Conservation (phyloP, 2,329 filamentous ascomycete genomes). For the Allantophomopsis lycopodina region DNA sequence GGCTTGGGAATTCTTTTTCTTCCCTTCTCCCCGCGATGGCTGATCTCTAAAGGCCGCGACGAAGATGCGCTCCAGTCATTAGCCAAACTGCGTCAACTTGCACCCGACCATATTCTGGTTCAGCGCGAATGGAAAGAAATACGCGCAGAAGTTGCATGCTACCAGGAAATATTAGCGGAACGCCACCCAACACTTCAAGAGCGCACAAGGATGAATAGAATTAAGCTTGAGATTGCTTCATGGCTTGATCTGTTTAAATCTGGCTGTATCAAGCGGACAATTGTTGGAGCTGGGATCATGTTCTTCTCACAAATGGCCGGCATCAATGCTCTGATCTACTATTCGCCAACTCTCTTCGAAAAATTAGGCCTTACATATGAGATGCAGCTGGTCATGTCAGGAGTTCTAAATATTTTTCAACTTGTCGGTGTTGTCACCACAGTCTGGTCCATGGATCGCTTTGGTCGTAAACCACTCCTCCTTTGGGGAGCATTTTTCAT, state of each 20-base stretch:
- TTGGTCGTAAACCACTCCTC: slow-evolving; percentile 30
- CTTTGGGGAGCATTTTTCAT: slow-evolving; percentile 29
- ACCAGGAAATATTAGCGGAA: slow-evolving; percentile 26
- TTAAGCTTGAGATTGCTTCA: slow-evolving; percentile 31
- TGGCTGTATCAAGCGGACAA: slow-evolving; percentile 33
- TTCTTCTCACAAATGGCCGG: slow-evolving; percentile 44
- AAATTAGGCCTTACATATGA: slow-evolving; percentile 27
- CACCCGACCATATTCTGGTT: slow-evolving; percentile 31
- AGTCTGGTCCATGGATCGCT: slow-evolving; percentile 32
- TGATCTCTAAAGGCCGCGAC: slow-evolving; percentile 29
- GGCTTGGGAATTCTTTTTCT: slow-evolving; percentile 27
- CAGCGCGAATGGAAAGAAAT: slow-evolving; percentile 34
- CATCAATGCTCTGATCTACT: slow-evolving; percentile 46
- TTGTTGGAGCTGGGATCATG: slow-evolving; percentile 35
- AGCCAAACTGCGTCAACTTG: slow-evolving; percentile 32
- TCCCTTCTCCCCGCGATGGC: slow-evolving; percentile 31
- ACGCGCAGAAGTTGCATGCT: slow-evolving; percentile 36
- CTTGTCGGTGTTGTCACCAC: slow-evolving; percentile 29
- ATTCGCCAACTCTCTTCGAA: slow-evolving; percentile 44
- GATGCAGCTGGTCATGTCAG: slow-evolving; percentile 36
- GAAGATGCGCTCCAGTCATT: slow-evolving; percentile 33
- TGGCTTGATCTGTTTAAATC: slow-evolving; percentile 35
- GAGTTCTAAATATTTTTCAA: slow-evolving; percentile 35
- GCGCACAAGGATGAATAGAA: slow-evolving; percentile 16
- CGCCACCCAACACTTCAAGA: slow-evolving; percentile 24